These are phyloP conservation scores for Lepiota brunneoincarnata DNA, from an alignment of 768 basidiomycete species.

Conservation along the genomic window DNA sequence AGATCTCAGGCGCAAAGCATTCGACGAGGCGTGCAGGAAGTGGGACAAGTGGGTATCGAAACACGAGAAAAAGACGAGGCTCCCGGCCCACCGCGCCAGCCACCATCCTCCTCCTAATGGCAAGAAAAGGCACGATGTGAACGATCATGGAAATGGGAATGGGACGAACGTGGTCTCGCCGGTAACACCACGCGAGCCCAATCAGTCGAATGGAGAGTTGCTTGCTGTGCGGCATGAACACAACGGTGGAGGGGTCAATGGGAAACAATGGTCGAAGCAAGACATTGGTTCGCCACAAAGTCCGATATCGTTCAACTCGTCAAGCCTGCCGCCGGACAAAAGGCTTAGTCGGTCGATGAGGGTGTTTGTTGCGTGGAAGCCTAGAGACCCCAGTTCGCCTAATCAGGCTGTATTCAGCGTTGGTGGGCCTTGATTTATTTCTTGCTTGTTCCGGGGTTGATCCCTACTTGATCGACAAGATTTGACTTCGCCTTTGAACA, in stretches of 20 bases:
- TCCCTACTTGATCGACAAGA: too few relatives aligned
- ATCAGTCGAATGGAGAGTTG: background rate
- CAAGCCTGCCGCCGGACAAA: conserved; percentile 25
- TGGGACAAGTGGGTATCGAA: conserved; percentile 51
- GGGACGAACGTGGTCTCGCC: background rate
- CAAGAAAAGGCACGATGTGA: background rate
- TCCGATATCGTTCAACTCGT: conserved; percentile 12
- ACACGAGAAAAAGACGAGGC: conserved; percentile 20
- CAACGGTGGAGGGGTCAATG: background rate
- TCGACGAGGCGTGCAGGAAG: conserved; percentile 53
- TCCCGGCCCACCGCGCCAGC: background rate
- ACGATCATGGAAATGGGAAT: too few relatives aligned
- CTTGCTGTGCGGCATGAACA: background rate
- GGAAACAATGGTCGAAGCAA: conserved; percentile 10
- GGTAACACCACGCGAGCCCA: background rate
- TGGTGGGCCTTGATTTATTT: background rate
- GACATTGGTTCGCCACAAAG: conserved; percentile 1
- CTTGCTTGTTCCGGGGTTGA: background rate
- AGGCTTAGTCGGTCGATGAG: conserved; percentile 53
- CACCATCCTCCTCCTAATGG: background rate
- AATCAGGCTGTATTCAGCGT: conserved; percentile 2
- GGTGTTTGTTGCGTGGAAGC: conserved; percentile 59
- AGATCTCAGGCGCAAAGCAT: conserved; percentile 51
- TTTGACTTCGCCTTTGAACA: too few relatives aligned
- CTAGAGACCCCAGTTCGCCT: conserved; percentile 11